Evolutionary conservation across 1,139 yeast genomes (phyloP).

Genomic region (Geotrichum siamense): DNA sequence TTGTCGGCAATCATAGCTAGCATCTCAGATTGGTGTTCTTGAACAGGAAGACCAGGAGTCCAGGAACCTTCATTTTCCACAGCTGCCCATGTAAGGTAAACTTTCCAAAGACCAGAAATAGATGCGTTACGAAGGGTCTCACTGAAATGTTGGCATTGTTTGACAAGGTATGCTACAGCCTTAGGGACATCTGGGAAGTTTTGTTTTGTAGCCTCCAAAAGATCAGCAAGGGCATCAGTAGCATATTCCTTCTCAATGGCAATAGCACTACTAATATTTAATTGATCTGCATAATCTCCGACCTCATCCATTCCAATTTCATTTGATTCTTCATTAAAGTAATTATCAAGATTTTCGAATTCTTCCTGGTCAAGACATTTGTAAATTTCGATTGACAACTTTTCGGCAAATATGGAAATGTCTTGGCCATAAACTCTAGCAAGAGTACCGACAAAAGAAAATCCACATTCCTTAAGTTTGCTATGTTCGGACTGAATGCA

Average conservation of each 20-base stretch:
- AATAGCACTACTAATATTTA: slow-evolving; percentile 87
- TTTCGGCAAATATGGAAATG: slow-evolving; percentile 77
- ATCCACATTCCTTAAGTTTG: slow-evolving; percentile 89
- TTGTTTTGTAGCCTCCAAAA: slow-evolving; percentile 78
- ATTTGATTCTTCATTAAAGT: slow-evolving; percentile 32
- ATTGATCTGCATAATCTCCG: slow-evolving; percentile 57
- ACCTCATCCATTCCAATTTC: slow-evolving; percentile 28
- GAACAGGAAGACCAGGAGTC: slow-evolving; percentile 66
- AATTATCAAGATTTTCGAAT: slow-evolving; percentile 31
- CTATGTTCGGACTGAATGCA: slow-evolving; percentile 73
- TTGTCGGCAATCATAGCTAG: slow-evolving; percentile 55
- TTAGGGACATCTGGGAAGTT: slow-evolving; percentile 74
- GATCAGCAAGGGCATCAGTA: slow-evolving; percentile 84
- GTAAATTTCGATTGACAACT: slow-evolving; percentile 76
- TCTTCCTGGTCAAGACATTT: slow-evolving; percentile 70
- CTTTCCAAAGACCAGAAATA: slow-evolving; percentile 72
- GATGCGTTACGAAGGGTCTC: slow-evolving; percentile 87
- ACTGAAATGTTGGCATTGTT: slow-evolving; percentile 77
- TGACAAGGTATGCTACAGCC: slow-evolving; percentile 56
- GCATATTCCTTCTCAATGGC: slow-evolving; percentile 97
- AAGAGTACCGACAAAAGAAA: slow-evolving; percentile 89
- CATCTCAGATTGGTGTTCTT: slow-evolving; percentile 27
- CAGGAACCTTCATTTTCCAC: slow-evolving; percentile 39
- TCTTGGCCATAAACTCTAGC: slow-evolving; percentile 92
- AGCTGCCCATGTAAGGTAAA: slow-evolving; percentile 64